A percentile compares a stretch with the other conserved stretches of the same genome.
phyloP scores from a whole-genome alignment of 441 rosid species.

The Rhodomyrtus psidioides region DNA sequence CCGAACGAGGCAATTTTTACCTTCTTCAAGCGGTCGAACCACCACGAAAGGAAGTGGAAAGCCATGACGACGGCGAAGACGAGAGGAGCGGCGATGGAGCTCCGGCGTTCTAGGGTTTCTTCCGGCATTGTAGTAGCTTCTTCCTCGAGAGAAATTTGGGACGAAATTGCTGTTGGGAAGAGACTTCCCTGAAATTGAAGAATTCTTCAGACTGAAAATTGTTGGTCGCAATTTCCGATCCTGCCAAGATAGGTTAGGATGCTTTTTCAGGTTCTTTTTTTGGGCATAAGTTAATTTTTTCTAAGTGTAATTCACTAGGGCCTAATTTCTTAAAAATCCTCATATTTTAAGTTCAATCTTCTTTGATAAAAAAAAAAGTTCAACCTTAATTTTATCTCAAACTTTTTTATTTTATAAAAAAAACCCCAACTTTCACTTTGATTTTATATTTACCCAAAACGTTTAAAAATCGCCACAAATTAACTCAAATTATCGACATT shows the following conservation, averaged over 20 bases:
- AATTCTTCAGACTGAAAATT: not conserved
- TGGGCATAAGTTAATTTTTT: not conserved
- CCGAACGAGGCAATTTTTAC: slow-evolving; percentile 2
- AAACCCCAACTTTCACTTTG: too few relatives aligned
- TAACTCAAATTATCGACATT: too few relatives aligned
- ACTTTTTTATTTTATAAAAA: too few relatives aligned
- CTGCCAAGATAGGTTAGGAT: not conserved
- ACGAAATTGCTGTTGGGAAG: not conserved
- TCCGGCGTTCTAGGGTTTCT: slow-evolving; percentile 24
- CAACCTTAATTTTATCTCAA: too few relatives aligned
- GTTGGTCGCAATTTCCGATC: not conserved
- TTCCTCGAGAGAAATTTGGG: not conserved
- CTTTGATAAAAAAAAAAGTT: too few relatives aligned
- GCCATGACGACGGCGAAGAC: slow-evolving; percentile 43
- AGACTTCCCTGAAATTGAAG: not conserved
- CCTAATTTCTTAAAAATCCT: too few relatives aligned
- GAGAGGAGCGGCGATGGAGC: slow-evolving; percentile 52
- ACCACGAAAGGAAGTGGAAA: slow-evolving; percentile 42
- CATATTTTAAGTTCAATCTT: too few relatives aligned
- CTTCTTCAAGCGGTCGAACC: slow-evolving; percentile 28
- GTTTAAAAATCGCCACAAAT: too few relatives aligned
- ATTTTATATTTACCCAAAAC: too few relatives aligned
- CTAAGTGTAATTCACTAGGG: not conserved
- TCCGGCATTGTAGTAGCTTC: slow-evolving; percentile 2
- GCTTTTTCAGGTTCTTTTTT: not conserved